Evolutionary conservation across 441 rosid species (phyloP).

Genomic region (Erysimum pusillum): DNA sequence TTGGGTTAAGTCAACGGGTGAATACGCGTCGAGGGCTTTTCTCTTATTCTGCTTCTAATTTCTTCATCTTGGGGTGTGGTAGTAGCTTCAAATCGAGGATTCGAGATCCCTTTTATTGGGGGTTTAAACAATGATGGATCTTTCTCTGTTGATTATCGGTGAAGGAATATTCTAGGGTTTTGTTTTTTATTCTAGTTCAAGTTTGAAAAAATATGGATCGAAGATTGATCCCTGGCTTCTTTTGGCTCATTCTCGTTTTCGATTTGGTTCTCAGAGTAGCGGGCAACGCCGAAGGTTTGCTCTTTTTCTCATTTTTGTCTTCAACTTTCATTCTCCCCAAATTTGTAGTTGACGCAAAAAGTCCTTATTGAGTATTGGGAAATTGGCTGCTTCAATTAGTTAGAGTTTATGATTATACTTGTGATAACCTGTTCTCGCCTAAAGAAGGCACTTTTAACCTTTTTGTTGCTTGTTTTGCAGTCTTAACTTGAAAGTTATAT

Average conservation of each 20-base stretch:
- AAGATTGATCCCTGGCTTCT: conserved; percentile 43
- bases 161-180: conserved; percentile 42
- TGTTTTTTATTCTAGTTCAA: conserved; percentile 14
- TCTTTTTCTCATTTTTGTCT: background rate
- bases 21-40: conserved; percentile 46
- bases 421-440: background rate
- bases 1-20: conserved; percentile 46
- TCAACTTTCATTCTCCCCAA: background rate
- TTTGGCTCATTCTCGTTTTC: conserved; percentile 53
- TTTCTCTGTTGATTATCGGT: conserved; percentile 24
- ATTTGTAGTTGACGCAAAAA: no score
- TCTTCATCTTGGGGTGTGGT: conserved; percentile 8
- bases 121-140: conserved; percentile 31
- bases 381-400: no score
- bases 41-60: conserved; percentile 2
- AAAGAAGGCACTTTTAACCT: conserved; percentile 6
- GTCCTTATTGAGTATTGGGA: no score
- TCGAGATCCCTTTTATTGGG: conserved; percentile 20
- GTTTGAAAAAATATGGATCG: conserved; percentile 29
- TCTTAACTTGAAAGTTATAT: conserved; percentile 15
- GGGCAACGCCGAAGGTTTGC: conserved; percentile 66
- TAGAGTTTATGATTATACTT: background rate
- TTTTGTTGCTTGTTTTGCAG: background rate
- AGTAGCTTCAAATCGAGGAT: conserved; percentile 25
- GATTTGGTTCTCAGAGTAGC: conserved; percentile 53